Evolutionary conservation across 2,329 filamentous ascomycete genomes (phyloP).

Genomic region (Pseudogymnoascus sp.): DNA sequence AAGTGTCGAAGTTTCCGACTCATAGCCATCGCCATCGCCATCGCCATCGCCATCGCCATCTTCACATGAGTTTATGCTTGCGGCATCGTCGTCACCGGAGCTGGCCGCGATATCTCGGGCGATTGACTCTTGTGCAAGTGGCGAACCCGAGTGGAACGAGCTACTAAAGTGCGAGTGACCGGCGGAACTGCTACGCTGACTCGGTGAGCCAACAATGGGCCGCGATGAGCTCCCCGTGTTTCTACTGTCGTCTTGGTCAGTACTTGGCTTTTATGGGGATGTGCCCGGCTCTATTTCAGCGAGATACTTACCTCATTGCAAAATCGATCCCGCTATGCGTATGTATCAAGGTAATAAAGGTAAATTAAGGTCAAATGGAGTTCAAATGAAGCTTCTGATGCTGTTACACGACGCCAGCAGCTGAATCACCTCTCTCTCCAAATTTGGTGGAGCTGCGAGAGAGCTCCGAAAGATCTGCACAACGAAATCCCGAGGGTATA

Average conservation of each 20-base stretch:
- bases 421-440: background rate
- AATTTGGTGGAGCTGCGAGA: background rate
- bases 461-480: background rate
- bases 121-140: conserved; percentile 56
- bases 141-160: conserved; percentile 51
- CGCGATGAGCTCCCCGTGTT: background rate
- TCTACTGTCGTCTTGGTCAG: background rate
- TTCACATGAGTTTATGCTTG: conserved; percentile 28
- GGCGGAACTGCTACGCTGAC: conserved; percentile 16
- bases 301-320: background rate
- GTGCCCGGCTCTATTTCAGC: background rate
- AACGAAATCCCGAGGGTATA: background rate
- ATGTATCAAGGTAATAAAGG: background rate
- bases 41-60: conserved; percentile 34
- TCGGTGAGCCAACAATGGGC: background rate
- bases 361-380: background rate
- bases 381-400: background rate
- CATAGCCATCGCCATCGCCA: conserved; percentile 35
- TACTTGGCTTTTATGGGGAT: too few relatives aligned
- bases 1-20: conserved; percentile 28
- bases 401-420: background rate
- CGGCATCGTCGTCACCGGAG: conserved; percentile 49
- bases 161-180: conserved; percentile 30
- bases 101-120: conserved; percentile 55
- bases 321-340: background rate